Evolutionary conservation across 495 filamentous ascomycete genomes (phyloP).

Genomic region (Annulohypoxylon maeteangense): DNA sequence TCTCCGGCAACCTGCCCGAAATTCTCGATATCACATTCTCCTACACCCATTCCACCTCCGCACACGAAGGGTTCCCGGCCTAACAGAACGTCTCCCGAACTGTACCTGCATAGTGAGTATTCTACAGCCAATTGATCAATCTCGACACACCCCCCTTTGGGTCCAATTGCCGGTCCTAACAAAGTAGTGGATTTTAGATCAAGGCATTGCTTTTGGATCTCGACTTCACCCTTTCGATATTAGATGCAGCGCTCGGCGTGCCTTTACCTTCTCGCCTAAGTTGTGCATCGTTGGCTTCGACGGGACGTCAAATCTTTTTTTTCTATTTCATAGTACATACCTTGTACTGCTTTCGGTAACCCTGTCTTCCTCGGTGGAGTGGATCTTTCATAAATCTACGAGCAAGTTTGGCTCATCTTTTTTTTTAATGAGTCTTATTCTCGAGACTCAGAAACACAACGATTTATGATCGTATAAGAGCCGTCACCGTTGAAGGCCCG

Average conservation of each 20-base stretch:
- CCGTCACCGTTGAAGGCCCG: conserved; percentile 6
- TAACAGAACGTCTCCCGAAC: conserved; percentile 24
- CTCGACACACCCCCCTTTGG: conserved; percentile 10
- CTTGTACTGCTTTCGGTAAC: conserved; percentile 10
- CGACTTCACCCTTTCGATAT: conserved; percentile 13
- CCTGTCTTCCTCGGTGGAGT: background rate
- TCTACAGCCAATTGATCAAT: conserved; percentile 25
- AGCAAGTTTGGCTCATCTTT: conserved; percentile 1
- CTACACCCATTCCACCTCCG: conserved; percentile 5
- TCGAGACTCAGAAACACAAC: background rate
- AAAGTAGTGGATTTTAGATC: conserved; percentile 14
- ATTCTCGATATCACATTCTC: conserved; percentile 11
- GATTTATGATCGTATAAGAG: conserved; percentile 13
- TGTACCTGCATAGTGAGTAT: conserved; percentile 30
- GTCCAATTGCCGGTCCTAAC: conserved; percentile 23
- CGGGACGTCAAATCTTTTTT: conserved; percentile 5
- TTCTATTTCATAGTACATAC: background rate
- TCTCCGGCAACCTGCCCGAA: conserved; percentile 16
- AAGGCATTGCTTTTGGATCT: conserved; percentile 25
- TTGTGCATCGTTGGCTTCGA: conserved; percentile 11
- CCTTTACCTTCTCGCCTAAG: conserved; percentile 15
- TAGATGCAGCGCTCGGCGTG: conserved; percentile 16
- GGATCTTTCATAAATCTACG: conserved; percentile 14
- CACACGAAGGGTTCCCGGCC: conserved; percentile 24
- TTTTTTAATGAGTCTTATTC: background rate